Evolutionary conservation across 306 rosid species (phyloP), one percentile per base, ranked within the genome.

Genomic region (Prunus davidiana): DNA sequence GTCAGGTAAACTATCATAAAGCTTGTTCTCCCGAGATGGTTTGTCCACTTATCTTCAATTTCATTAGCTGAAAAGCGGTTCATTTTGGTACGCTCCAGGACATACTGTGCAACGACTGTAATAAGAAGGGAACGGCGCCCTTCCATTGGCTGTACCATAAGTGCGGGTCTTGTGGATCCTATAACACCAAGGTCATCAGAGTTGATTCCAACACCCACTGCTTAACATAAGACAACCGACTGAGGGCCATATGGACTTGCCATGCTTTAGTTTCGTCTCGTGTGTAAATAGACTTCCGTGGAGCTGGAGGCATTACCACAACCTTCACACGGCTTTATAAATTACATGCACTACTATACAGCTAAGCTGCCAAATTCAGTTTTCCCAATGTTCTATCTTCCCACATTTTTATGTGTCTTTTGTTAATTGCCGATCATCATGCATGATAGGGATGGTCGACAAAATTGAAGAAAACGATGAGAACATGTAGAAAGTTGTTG

Each of bases 71-170:
- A 73, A 38, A 62, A 25, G 12, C 62, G 24, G 43, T 45, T 0
- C 5, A 24, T 14, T 54, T 62, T 73, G 38, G 56, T 27, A n/a
- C 63, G 5, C 58, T 62, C 43, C 75, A 87, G 91, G 91, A 87
- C 22, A 78, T 87, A 52, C 83, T 87, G 64, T 87, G 91, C 78
- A 87, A 85, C 76, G 91, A 87, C 78, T 87, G 91, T 75, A 78
- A 71, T 41, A 84, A 54, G 81, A 87, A 85, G 67, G 89, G 89
- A 27, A 85, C 57, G 3, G 84, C 91, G 11, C 84, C 56, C 70
- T 87, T 87, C 84, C 91, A 87, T 69, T 87, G 91, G 91, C 74
- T 87, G 52, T 85, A 85, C 84, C 91, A 85, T 32, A 87, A 87
- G 43, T 87, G 91, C 66, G 69, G 72, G 58, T 52, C 41, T 70